Base-by-base conservation (phyloP, 345 rosid species). In the Bretschneidera sinensis region DNA sequence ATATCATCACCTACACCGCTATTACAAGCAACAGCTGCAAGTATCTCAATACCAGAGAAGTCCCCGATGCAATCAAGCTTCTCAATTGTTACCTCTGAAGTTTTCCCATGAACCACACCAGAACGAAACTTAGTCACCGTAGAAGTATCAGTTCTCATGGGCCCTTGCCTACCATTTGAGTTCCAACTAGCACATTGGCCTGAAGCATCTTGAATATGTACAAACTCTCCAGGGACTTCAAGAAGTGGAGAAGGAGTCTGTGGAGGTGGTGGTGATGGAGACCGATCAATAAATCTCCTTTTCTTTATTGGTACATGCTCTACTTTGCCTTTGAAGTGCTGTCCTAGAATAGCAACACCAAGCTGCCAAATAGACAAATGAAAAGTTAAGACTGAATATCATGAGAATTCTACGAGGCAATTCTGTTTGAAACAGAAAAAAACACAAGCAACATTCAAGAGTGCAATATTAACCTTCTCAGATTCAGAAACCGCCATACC, bases 21-120 rank as follows among this genome's bases (percentile, higher is more conserved):
- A 64, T 61, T 62, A 62, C 90, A 81, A 49, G 85, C 86, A 24
- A 63, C 87, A 43, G 72, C 71, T 28, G 87, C 87, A 64, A 85
- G 85, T 33, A 85, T 74, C 64, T 67, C 79, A 31, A 81, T 78
- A 51, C 91, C 91, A 52, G 83, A 85, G 74, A 85, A 85, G 69
- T 80, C 88, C 14, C 70, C 66, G 6, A 55, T 43, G 28, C 51
- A 59, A 57, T 62, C 79, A 22, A 57, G 57, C 31, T 58, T 71
- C 28, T 43, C 75, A 58, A 63, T 51, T 21, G 14, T 20, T 24
- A 43, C 62, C 16, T 39, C 52, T 16, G 72, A 51, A 61, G 52
- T 48, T 45, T 55, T 73, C 31, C 50, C 49, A 31, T 59, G 59
- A 48, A 49, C 48, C 22, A 53, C 59, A 62, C 34, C 61, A n/a